Conservation (phyloP, 192 early-diverging fungal species). For the Dissophora ornata region DNA sequence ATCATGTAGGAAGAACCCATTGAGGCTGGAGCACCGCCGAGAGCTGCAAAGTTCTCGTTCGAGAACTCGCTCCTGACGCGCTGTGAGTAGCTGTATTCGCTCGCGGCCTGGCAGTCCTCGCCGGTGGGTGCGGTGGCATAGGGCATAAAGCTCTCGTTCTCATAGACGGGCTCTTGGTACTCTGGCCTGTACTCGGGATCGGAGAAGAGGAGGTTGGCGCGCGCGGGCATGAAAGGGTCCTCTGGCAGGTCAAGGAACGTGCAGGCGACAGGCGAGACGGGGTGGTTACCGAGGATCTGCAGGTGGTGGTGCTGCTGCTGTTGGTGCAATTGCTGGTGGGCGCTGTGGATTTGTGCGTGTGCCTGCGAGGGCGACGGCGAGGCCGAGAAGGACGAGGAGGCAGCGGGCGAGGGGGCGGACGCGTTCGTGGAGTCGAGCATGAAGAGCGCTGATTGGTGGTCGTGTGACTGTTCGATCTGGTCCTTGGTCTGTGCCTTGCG, state of each 20-base stretch:
- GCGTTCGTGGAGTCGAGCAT: conserved; percentile 6
- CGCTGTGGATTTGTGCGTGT: conserved; percentile 18
- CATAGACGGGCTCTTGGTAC: conserved; percentile 35
- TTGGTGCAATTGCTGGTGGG: background rate
- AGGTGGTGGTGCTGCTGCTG: conserved; percentile 38
- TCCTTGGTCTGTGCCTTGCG: conserved; percentile 54
- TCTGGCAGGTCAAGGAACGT: conserved; percentile 44
- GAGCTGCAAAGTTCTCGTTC: conserved; percentile 10
- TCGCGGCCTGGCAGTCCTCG: conserved; percentile 19
- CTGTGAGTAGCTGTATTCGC: conserved; percentile 21
- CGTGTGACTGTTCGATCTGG: conserved; percentile 32
- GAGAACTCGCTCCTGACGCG: conserved; percentile 30
- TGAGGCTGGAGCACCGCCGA: background rate
- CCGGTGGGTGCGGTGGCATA: conserved; percentile 18
- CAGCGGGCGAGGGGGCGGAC: conserved; percentile 38
- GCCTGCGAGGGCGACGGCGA: conserved; percentile 14
- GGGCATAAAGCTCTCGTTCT: conserved; percentile 21
- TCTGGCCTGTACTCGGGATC: conserved; percentile 43
- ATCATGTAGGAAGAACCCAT: conserved; percentile 19
- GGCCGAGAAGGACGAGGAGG: conserved; percentile 19
- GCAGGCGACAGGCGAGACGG: conserved; percentile 33
- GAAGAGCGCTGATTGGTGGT: conserved; percentile 8
- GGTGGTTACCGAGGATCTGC: conserved; percentile 49
- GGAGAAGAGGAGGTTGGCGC: conserved; percentile 37
- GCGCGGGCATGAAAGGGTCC: conserved; percentile 46